phyloP scores from a whole-genome alignment of 192 early-diverging fungal species.

The Lunasporangiospora selenospora region DNA sequence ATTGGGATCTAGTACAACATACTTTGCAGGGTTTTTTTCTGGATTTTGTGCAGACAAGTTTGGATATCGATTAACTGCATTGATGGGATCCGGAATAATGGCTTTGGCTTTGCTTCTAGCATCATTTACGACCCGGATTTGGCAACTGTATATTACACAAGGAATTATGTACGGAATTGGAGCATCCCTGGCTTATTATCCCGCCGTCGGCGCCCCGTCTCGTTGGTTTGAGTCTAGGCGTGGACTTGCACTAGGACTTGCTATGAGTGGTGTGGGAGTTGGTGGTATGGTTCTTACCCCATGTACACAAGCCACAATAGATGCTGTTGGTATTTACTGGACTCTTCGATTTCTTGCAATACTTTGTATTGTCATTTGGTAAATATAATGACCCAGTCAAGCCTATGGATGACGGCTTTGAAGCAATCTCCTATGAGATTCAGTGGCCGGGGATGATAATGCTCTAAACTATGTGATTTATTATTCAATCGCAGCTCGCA shows the following conservation, averaged over 20 bases:
- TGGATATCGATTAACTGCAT: conserved; percentile 56
- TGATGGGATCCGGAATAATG: conserved; percentile 55
- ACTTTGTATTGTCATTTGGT: conserved; percentile 58
- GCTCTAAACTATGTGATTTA: too few relatives aligned
- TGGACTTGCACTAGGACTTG: conserved; percentile 74
- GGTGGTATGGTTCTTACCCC: conserved; percentile 75
- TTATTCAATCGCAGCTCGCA: too few relatives aligned
- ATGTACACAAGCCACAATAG: conserved; percentile 64
- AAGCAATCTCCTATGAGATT: too few relatives aligned
- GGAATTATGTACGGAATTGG: conserved; percentile 79
- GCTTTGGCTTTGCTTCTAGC: conserved; percentile 52
- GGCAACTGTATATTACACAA: conserved; percentile 82
- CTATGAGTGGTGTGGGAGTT: conserved; percentile 75
- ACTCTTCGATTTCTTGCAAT: conserved; percentile 68
- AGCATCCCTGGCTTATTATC: conserved; percentile 68
- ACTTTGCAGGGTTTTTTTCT: conserved; percentile 40
- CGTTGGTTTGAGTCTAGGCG: conserved; percentile 76
- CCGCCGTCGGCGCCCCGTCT: conserved; percentile 64
- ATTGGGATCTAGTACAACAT: conserved; percentile 25
- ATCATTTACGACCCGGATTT: conserved; percentile 57
- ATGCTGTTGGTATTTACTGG: conserved; percentile 64
- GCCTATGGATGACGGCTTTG: too few relatives aligned
- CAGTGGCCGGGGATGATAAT: too few relatives aligned
- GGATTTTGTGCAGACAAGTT: conserved; percentile 42
- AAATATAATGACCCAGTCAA: neutral